These are phyloP conservation scores for Candida awuae DNA, from an alignment of 805 yeast genomes.

Conservation along the genomic window DNA sequence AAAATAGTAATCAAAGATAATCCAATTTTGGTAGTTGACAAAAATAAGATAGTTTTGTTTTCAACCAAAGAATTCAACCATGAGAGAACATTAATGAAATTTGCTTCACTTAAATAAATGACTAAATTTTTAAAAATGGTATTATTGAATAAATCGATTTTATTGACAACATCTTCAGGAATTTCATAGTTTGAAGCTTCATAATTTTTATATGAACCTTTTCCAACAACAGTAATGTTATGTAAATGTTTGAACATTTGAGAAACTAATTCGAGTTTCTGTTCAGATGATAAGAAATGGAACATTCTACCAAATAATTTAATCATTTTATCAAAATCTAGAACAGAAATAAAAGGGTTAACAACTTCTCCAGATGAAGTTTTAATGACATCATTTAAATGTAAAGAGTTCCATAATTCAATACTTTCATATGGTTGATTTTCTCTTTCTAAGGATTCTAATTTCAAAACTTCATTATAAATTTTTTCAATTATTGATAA, in stretches of 20 bases:
- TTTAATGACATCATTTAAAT: slow-evolving; percentile 54
- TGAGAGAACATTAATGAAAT: slow-evolving; percentile 70
- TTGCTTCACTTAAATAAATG: slow-evolving; percentile 73
- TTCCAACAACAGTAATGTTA: slow-evolving; percentile 64
- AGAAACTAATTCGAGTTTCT: slow-evolving; percentile 68
- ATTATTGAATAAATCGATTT: slow-evolving; percentile 69
- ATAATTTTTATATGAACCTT: slow-evolving; percentile 72
- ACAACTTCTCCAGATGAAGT: slow-evolving; percentile 46
- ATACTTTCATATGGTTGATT: slow-evolving; percentile 36
- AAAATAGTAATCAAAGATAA: slow-evolving; percentile 82
- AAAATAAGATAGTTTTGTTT: slow-evolving; percentile 62
- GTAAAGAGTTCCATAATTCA: slow-evolving; percentile 71
- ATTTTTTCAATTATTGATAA: slow-evolving; percentile 70
- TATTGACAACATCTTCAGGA: slow-evolving; percentile 47
- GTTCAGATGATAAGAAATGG: slow-evolving; percentile 70
- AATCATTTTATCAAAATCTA: slow-evolving; percentile 80
- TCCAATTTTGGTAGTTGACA: slow-evolving; percentile 70
- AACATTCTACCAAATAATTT: slow-evolving; percentile 83
- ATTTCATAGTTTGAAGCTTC: slow-evolving; percentile 33
- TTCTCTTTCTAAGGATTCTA: slow-evolving; percentile 70
- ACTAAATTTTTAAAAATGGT: slow-evolving; percentile 81
- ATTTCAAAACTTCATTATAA: slow-evolving; percentile 64
- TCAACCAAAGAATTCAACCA: slow-evolving; percentile 62
- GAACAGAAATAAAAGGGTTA: slow-evolving; percentile 75
- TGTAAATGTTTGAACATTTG: slow-evolving; percentile 74